phyloP scores from a whole-genome alignment of 805 yeast genomes.

The Yamadazyma paraphyllophila region DNA sequence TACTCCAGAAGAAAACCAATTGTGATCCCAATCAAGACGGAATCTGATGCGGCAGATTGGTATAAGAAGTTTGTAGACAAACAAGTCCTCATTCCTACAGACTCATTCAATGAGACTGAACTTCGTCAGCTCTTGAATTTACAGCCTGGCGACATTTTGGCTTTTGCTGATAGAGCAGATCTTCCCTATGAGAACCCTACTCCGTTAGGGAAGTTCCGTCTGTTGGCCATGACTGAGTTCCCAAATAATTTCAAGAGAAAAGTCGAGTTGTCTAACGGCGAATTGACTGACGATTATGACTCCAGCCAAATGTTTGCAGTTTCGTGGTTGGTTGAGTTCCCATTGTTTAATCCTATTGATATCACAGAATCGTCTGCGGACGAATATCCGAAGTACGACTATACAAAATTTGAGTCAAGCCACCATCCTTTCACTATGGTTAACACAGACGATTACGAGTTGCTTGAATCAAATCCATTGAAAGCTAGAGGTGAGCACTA shows the following conservation, averaged over 20 bases:
- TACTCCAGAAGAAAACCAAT: conserved; percentile 61
- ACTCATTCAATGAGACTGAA: conserved; percentile 15
- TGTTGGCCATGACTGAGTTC: conserved; percentile 57
- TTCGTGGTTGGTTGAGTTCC: conserved; percentile 90
- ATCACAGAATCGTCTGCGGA: conserved; percentile 6
- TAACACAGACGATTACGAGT: conserved; percentile 61
- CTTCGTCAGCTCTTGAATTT: conserved; percentile 36
- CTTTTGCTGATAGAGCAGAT: conserved; percentile 70
- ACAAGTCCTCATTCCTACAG: conserved; percentile 18
- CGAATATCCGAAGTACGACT: conserved; percentile 55
- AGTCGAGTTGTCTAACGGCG: conserved; percentile 16
- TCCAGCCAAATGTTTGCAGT: conserved; percentile 50
- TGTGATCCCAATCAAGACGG: conserved; percentile 48
- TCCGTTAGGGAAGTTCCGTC: conserved; percentile 85
- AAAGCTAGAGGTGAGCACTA: conserved; percentile 85
- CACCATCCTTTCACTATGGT: conserved; percentile 99
- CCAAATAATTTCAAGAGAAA: conserved; percentile 53
- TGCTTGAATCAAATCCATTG: conserved; percentile 54
- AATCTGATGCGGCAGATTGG: conserved; percentile 46
- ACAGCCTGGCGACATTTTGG: conserved; percentile 69
- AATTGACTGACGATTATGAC: conserved; percentile 16
- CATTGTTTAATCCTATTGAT: conserved; percentile 80
- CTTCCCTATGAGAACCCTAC: conserved; percentile 90
- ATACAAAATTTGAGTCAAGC: conserved; percentile 55
- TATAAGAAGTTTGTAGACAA: conserved; percentile 32